Percentiles rank a stretch among this genome's conserved stretches.
These are phyloP conservation scores for Leccinum uliginosum DNA, from an alignment of 768 basidiomycete genomes.

Conservation along the genomic window DNA sequence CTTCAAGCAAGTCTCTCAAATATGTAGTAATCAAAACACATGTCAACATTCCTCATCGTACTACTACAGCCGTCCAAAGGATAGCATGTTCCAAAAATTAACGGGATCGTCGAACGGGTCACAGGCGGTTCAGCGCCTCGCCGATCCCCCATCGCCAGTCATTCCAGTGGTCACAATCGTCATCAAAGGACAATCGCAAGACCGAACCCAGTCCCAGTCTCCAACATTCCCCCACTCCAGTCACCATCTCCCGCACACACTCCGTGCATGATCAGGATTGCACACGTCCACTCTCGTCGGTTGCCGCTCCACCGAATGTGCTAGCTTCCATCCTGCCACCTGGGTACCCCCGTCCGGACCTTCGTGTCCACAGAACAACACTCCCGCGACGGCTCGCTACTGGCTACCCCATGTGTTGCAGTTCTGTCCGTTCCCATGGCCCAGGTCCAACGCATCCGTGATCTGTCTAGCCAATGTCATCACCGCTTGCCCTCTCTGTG, in stretches of 20 bases:
- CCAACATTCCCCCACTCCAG: conserved; percentile 43
- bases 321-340: conserved; percentile 23
- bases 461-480: conserved; percentile 8
- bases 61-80: conserved; percentile 21
- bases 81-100: conserved; percentile 30
- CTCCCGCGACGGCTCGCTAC: conserved; percentile 30
- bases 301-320: conserved; percentile 35
- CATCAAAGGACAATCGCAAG: conserved; percentile 11
- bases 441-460: conserved; percentile 23
- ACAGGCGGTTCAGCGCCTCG: conserved; percentile 26
- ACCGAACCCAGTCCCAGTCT: conserved; percentile 33
- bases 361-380: background rate
- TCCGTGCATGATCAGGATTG: conserved; percentile 21
- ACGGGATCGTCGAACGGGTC: conserved; percentile 22
- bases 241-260: conserved; percentile 22
- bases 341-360: conserved; percentile 13
- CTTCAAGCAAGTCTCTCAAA: background rate
- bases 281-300: conserved; percentile 31
- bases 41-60: conserved; percentile 16
- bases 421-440: conserved; percentile 34
- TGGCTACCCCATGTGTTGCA: conserved; percentile 17
- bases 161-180: conserved; percentile 18
- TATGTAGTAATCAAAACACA: conserved; percentile 19
- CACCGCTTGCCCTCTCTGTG: conserved; percentile 19
- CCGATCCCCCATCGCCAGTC: conserved; percentile 21